A percentile compares a stretch with the other conserved stretches of the same genome.
Conservation (phyloP, 148 eudicot species). For the Rhododendron williamsianum region DNA sequence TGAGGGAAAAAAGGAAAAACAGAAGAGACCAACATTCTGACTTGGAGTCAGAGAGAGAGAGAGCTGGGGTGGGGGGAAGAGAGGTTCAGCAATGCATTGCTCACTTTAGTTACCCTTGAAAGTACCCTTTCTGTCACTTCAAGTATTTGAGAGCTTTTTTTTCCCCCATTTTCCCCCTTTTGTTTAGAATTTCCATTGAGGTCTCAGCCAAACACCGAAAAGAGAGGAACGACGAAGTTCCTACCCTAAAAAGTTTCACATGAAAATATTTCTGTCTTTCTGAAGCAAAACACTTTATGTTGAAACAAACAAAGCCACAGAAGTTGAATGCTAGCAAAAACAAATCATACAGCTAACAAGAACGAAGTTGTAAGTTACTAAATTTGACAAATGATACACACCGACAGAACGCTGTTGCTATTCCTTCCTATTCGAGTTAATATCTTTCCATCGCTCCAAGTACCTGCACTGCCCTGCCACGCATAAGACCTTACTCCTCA, state of each 20-base stretch:
- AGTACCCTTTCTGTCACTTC: not conserved
- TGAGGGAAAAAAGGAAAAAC: not conserved
- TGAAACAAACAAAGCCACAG: not conserved
- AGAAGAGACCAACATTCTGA: not conserved
- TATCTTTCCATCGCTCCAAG: conserved; percentile 98
- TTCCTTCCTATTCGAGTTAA: conserved; percentile 97
- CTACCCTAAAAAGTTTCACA: not conserved
- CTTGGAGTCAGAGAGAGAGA: not conserved
- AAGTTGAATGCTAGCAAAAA: not conserved
- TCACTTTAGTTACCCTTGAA: not conserved
- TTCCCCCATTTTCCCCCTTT: not conserved
- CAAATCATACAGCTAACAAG: not conserved
- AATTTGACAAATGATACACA: conserved; percentile 34
- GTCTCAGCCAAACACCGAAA: not conserved
- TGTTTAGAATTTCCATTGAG: not conserved
- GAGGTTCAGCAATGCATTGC: not conserved
- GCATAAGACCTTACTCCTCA: conserved; percentile 64
- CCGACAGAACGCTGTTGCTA: conserved; percentile 72
- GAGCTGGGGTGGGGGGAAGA: not conserved
- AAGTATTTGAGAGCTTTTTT: not conserved
- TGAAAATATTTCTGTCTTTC: not conserved
- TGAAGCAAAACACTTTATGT: not conserved
- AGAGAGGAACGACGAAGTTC: not conserved
- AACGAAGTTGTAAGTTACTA: conserved; percentile 1
- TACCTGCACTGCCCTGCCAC: conserved; percentile 99